Conservation (phyloP, 305 asterid species). For the Fraxinus xanthoxyloides region DNA sequence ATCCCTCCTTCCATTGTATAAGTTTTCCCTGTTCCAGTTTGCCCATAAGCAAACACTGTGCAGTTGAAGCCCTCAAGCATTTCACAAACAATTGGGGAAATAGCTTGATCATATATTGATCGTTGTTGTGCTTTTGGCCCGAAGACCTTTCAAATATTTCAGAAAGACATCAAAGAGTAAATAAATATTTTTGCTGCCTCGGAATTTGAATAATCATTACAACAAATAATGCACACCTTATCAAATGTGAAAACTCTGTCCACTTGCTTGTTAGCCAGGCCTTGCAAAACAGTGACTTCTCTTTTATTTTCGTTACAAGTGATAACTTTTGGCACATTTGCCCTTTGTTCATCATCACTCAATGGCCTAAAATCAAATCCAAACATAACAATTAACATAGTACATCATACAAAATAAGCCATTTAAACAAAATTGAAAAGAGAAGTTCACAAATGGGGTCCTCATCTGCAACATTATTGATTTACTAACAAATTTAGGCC, state of each 20-base stretch:
- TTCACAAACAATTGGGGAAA: slow-evolving; percentile 73
- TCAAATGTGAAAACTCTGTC: slow-evolving; percentile 74
- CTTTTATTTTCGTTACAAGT: slow-evolving; percentile 65
- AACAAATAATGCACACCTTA: slow-evolving; percentile 38
- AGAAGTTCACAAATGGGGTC: neutral
- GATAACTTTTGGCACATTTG: slow-evolving; percentile 55
- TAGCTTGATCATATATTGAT: slow-evolving; percentile 74
- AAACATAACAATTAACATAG: neutral
- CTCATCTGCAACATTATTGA: neutral
- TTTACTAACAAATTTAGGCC: neutral
- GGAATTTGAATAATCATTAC: neutral
- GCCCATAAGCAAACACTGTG: slow-evolving; percentile 83
- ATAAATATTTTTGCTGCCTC: neutral
- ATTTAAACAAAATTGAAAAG: neutral
- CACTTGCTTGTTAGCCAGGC: slow-evolving; percentile 66
- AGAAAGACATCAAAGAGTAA: neutral
- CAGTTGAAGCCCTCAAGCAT: slow-evolving; percentile 80
- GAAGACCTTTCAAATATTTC: slow-evolving; percentile 45
- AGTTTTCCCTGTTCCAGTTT: slow-evolving; percentile 78
- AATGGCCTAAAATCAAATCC: slow-evolving; percentile 51
- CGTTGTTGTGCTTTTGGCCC: slow-evolving; percentile 88
- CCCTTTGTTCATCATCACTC: slow-evolving; percentile 57
- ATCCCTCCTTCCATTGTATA: slow-evolving; percentile 83
- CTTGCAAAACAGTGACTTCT: slow-evolving; percentile 64
- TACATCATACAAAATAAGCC: neutral